Evolutionary conservation across 441 rosid species (phyloP), one percentile per base, ranked within the genome.

Genomic region (Viola pubescens): DNA sequence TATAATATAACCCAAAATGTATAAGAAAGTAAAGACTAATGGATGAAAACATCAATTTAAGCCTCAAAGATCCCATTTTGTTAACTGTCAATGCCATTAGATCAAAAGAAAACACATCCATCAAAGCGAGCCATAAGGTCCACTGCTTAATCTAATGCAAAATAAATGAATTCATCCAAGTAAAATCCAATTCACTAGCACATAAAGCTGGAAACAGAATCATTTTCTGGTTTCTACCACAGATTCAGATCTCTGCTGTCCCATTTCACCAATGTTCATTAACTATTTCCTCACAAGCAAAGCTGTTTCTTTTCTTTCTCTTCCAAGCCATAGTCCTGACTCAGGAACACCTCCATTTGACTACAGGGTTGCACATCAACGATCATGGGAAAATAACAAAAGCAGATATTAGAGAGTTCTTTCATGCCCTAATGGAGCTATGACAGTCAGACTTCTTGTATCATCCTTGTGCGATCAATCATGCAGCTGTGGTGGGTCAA

Each of bases 331-430:
- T 34, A 49, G 16, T 13, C 52, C 8, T 8, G 9, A 49, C 16
- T 49, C 13, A 34, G 26, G 16, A 16, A 49, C 16, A 12, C 8
- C 52, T 48, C 51, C 51, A 19, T 19, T 19, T 19, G 26, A 19
- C 26, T 19, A n/a, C n/a, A n/a, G n/a, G n/a, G n/a, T n/a, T n/a
- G n/a, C n/a, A n/a, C n/a, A n/a, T n/a, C n/a, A 19, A 19, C 26
- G 26, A 19, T 49, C 52, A 49, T 3, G 52, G 34, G 54, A 59
- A 37, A 59, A 59, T 39, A 40, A 59, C 37, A 7, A 26, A 59
- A 59, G 52, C 37, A 59, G 26, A 19, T 48, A 8, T 4, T 34
- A 26, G 13, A 44, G 43, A 37, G 54, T 3, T 37, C 41, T 48
- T 41, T 44, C 37, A 19, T 19, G 26, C 26, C 26, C 50, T 48